Evolutionary conservation across 331 rosid genomes (phyloP).

Genomic region (Quercus phellos): DNA sequence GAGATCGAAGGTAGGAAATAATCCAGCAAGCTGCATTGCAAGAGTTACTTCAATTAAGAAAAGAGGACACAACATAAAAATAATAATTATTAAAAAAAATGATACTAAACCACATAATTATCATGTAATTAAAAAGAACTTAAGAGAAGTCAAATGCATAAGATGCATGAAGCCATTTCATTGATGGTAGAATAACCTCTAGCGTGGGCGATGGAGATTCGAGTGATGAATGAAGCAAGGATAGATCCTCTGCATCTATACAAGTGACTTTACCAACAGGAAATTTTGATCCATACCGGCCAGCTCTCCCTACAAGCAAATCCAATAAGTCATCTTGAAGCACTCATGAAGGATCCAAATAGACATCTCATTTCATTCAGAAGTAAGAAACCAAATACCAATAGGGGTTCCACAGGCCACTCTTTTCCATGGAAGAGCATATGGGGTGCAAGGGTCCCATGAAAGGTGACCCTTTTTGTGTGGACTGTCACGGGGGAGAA

Average conservation of each 20-base stretch:
- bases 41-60: slow-evolving; percentile 26
- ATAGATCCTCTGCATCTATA: slow-evolving; percentile 53
- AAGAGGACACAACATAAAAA: slow-evolving; percentile 1
- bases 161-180: slow-evolving; percentile 5
- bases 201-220: slow-evolving; percentile 66
- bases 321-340: slow-evolving; percentile 16
- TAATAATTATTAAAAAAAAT: background rate
- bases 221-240: slow-evolving; percentile 77
- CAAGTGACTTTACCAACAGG: slow-evolving; percentile 91
- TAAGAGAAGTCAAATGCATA: slow-evolving; percentile 9
- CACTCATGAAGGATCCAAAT: slow-evolving; percentile 15
- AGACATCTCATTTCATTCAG: background rate
- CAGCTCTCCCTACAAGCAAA: slow-evolving; percentile 83
- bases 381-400: background rate
- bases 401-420: too few relatives aligned
- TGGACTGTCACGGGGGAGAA: too few relatives aligned
- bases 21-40: slow-evolving; percentile 70
- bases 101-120: slow-evolving; percentile 2
- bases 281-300: slow-evolving; percentile 85
- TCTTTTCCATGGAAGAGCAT: too few relatives aligned
- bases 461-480: too few relatives aligned
- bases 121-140: background rate
- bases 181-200: slow-evolving; percentile 47
- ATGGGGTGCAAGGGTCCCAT: too few relatives aligned
- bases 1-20: slow-evolving; percentile 81